Conservation (phyloP, 441 rosid genomes). For the Adansonia gregorii region DNA sequence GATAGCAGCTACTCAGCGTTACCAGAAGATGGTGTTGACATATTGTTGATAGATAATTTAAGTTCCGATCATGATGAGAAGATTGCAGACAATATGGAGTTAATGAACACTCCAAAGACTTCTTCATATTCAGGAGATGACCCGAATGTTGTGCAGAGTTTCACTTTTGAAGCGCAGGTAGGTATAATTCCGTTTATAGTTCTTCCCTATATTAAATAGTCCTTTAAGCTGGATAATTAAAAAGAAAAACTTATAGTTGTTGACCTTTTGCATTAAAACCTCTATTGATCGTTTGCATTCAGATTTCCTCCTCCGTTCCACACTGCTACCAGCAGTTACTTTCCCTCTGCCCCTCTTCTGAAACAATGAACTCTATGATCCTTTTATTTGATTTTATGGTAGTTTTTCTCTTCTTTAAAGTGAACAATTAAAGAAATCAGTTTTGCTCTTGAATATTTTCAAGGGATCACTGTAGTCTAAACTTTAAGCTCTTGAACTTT, state of each 20-base stretch:
- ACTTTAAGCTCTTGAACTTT: background rate
- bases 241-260: background rate
- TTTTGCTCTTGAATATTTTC: background rate
- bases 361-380: no score
- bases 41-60: slow-evolving; percentile 61
- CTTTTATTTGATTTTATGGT: slow-evolving; percentile 13
- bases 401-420: background rate
- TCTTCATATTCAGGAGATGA: slow-evolving; percentile 48
- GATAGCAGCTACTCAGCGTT: slow-evolving; percentile 91
- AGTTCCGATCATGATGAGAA: slow-evolving; percentile 51
- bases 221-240: background rate
- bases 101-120: slow-evolving; percentile 46
- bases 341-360: no score
- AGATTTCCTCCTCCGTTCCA: background rate
- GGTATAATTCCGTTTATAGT: background rate
- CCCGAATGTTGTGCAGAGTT: slow-evolving; percentile 54
- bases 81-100: slow-evolving; percentile 42
- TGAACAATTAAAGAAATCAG: background rate
- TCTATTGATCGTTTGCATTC: background rate
- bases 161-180: slow-evolving; percentile 98
- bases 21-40: slow-evolving; percentile 84
- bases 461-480: background rate
- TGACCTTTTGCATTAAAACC: background rate
- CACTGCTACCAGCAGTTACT: background rate
- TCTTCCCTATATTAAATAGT: background rate